Conservation (phyloP, 768 basidiomycete species). For the Agrocybe praecox region DNA sequence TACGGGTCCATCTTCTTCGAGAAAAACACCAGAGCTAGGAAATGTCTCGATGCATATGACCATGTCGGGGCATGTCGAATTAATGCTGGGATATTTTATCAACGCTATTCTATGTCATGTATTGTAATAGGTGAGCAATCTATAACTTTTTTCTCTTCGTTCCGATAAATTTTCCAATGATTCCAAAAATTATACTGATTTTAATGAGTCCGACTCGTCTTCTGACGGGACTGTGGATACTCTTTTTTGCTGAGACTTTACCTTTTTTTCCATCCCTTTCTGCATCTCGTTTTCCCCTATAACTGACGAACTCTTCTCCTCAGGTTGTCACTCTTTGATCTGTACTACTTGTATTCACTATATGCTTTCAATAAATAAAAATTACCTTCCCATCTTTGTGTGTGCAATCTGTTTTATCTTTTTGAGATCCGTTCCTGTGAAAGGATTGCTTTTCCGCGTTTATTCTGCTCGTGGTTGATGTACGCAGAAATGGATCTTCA, state of each 20-base stretch:
- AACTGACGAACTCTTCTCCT: constrained; percentile 1
- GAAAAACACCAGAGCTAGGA: constrained; percentile 47
- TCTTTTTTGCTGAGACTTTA: constrained; percentile 38
- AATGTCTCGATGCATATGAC: constrained; percentile 41
- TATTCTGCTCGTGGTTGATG: too few relatives aligned
- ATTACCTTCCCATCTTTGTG: too few relatives aligned
- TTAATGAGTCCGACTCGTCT: constrained; percentile 51
- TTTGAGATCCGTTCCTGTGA: too few relatives aligned
- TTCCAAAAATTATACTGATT: constrained; percentile 47
- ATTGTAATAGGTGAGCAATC: constrained; percentile 22
- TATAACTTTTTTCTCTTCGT: constrained; percentile 6
- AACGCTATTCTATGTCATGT: constrained; percentile 5
- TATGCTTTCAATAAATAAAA: too few relatives aligned
- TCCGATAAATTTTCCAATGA: constrained; percentile 34
- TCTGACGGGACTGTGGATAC: constrained; percentile 35
- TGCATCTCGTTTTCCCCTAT: not conserved
- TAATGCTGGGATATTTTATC: constrained; percentile 40
- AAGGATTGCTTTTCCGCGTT: too few relatives aligned
- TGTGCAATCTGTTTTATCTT: too few relatives aligned
- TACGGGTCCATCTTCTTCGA: constrained; percentile 39
- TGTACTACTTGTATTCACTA: not conserved
- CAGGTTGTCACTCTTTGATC: not conserved
- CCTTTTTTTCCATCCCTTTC: constrained; percentile 7
- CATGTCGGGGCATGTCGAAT: constrained; percentile 49
- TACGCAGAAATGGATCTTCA: too few relatives aligned